phyloP scores from a whole-genome alignment of 139 green algal genomes.

The Nannochloris sp. region DNA sequence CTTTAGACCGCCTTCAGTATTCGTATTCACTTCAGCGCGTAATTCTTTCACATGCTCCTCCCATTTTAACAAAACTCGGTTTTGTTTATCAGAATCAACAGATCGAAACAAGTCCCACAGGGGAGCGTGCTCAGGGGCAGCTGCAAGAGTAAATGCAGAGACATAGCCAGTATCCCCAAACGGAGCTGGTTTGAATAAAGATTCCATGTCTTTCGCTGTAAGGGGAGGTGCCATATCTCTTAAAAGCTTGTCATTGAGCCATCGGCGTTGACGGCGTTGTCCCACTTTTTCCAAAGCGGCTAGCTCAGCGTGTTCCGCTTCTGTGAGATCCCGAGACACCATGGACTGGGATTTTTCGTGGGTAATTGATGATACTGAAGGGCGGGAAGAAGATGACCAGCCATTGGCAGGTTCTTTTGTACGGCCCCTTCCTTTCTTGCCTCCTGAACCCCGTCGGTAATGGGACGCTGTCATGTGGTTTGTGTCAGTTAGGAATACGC shows the following conservation, averaged over 20 bases:
- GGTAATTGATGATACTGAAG: too few relatives aligned
- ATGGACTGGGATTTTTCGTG: too few relatives aligned
- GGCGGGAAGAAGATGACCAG: too few relatives aligned
- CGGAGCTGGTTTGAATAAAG: constrained; percentile 45
- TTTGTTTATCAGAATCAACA: constrained; percentile 43
- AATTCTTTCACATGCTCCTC: constrained; percentile 30
- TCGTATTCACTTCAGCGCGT: not conserved
- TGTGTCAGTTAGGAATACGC: not conserved
- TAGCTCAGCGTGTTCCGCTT: constrained; percentile 22
- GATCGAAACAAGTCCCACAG: constrained; percentile 43
- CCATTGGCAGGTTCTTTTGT: too few relatives aligned
- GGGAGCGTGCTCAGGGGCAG: constrained; percentile 2
- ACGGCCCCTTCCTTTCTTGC: too few relatives aligned
- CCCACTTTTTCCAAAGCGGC: constrained; percentile 28
- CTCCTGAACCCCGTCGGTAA: too few relatives aligned
- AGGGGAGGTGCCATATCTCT: constrained; percentile 37
- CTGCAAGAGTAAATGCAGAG: constrained; percentile 4
- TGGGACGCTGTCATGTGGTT: not conserved
- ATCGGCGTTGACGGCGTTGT: constrained; percentile 21
- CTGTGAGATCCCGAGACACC: not conserved
- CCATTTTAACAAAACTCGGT: constrained; percentile 40
- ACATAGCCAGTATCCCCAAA: constrained; percentile 32
- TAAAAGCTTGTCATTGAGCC: constrained; percentile 43
- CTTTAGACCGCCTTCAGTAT: not conserved
- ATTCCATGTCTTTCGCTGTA: constrained; percentile 40